A percentile compares a stretch with the other conserved stretches of the same genome.
Evolutionary conservation across 2,329 filamentous ascomycete species (phyloP).

Genomic region (Leptographium lundbergii): DNA sequence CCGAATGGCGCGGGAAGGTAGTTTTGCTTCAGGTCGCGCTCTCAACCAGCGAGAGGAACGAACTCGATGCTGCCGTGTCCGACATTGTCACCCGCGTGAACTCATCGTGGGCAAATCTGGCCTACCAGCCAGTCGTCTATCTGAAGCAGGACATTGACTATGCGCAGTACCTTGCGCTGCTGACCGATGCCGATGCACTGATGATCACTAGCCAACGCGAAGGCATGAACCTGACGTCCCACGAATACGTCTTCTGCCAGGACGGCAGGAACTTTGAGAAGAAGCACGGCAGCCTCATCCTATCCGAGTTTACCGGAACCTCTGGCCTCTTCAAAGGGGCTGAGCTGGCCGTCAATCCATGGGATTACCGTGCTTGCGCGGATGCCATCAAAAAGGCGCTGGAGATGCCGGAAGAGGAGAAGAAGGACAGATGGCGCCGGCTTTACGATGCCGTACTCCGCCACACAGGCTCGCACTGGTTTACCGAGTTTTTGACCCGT

Average conservation of each 20-base stretch:
- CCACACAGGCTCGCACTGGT: slow-evolving; percentile 80
- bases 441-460: slow-evolving; percentile 62
- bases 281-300: slow-evolving; percentile 77
- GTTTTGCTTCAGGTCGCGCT: slow-evolving; percentile 91
- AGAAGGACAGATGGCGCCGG: slow-evolving; percentile 58
- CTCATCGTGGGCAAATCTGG: slow-evolving; percentile 77
- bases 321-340: slow-evolving; percentile 71
- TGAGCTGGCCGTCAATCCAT: slow-evolving; percentile 81
- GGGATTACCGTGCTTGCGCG: slow-evolving; percentile 83
- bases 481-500: slow-evolving; percentile 57
- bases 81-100: slow-evolving; percentile 95
- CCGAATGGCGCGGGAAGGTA: slow-evolving; percentile 75
- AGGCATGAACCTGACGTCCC: slow-evolving; percentile 92
- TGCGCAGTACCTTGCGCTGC: slow-evolving; percentile 79
- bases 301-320: slow-evolving; percentile 92
- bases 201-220: slow-evolving; percentile 94
- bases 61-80: slow-evolving; percentile 76
- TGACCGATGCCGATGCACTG: slow-evolving; percentile 79
- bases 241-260: slow-evolving; percentile 89
- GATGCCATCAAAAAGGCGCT: slow-evolving; percentile 74
- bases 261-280: slow-evolving; percentile 64
- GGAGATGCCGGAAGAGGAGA: slow-evolving; percentile 67
- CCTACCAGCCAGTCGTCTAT: slow-evolving; percentile 87
- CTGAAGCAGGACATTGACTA: slow-evolving; percentile 92
- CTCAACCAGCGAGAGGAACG: slow-evolving; percentile 75